Evolutionary conservation across 176 grass and related monocot species (phyloP).

Genomic region (Eragrostis curvula): DNA sequence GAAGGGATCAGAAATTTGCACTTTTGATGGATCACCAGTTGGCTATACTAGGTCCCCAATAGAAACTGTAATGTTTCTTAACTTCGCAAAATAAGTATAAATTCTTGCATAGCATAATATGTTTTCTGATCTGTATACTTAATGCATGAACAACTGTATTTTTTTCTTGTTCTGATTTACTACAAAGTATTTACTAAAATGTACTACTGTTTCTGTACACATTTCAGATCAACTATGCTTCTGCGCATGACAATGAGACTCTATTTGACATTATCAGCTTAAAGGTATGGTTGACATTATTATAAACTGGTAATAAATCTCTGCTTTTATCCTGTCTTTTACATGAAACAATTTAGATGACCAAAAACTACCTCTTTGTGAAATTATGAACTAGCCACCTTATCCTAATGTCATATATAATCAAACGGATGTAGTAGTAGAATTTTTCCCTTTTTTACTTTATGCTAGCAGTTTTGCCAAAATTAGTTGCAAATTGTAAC

Average conservation of each 20-base stretch:
- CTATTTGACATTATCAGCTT: conserved; percentile 93
- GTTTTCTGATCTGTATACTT: conserved; percentile 22
- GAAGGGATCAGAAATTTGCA: conserved; percentile 85
- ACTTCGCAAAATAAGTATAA: neutral
- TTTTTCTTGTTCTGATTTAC: conserved; percentile 4
- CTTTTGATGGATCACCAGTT: conserved; percentile 76
- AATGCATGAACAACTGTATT: neutral
- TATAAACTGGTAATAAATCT: neutral
- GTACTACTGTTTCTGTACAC: conserved; percentile 2
- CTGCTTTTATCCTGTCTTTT: neutral
- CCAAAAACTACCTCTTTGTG: too few relatives aligned
- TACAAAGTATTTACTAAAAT: conserved; percentile 25
- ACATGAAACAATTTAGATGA: too few relatives aligned
- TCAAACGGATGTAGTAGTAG: neutral
- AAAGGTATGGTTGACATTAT: conserved; percentile 59
- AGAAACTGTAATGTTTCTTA: conserved; percentile 63
- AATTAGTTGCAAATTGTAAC: neutral
- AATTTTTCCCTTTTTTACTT: neutral
- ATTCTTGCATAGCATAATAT: neutral
- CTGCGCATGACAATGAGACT: conserved; percentile 97
- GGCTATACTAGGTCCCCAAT: conserved; percentile 72
- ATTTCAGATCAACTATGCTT: conserved; percentile 93
- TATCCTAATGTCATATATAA: too few relatives aligned
- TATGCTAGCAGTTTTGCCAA: neutral
- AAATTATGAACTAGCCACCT: too few relatives aligned